Evolutionary conservation across 1,284 basidiomycete species (phyloP), one percentile per base, ranked within the genome.

Genomic region (Ceratobasidium sp.): DNA sequence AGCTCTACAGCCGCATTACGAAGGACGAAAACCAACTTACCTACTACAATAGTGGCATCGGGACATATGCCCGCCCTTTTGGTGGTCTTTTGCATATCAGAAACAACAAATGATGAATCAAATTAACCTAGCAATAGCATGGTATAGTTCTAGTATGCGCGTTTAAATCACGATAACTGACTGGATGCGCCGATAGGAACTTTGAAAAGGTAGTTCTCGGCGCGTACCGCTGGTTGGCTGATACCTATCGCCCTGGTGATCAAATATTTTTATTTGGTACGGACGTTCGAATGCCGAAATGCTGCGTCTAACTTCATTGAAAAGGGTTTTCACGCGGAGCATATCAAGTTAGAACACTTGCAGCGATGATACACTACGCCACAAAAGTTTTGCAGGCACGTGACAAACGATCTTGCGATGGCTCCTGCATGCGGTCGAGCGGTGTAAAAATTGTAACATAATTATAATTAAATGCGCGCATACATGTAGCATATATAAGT

Each of bases 251-350:
- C 41, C 18, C 48, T 14, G 72, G 72, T 6, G 73, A 74, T 55
- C 30, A 67, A n/a, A 73, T 74, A 36, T 73, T 57, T 58, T 62
- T 74, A 9, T 73, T 74, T 58, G 73, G 73, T 74, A 72, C 3
- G 57, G 14, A 4, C n/a, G n/a, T n/a, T n/a, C n/a, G 14, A 26
- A 21, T 4, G 0, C 2, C 21, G 14, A 14, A 1, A 12, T 23
- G n/a, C 32, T 39, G 34, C 9, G 0, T n/a, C 23, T 23, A 26
- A n/a, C 18, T 16, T n/a, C 18, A 1, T 10, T 16, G 6, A 9
- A 6, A 46, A 84, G 84, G 84, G 12, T 85, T 84, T 73, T 84
- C 83, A 60, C 79, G 84, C 28, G 84, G 83, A 16, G 83, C 84
- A 34, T 85, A 83, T 75, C 83, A 84, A 78, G 83, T 80, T 18